These are phyloP conservation scores for Thalia dealbata DNA, from an alignment of 176 grass and related monocot species.

Conservation along the genomic window DNA sequence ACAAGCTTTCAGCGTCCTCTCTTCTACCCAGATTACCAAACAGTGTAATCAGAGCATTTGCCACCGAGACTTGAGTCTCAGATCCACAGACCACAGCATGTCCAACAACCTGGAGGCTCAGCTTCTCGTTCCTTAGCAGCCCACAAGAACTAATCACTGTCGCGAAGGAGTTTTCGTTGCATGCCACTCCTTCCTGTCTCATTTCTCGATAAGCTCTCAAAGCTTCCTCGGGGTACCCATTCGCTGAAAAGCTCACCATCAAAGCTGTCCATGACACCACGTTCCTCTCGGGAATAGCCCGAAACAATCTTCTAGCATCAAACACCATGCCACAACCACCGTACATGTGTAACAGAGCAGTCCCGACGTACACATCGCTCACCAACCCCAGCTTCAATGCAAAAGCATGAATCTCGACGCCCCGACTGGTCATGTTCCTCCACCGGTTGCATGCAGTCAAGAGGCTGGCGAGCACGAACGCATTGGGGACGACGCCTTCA, in stretches of 20 bases:
- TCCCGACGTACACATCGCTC: slow-evolving; percentile 55
- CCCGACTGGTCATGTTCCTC: slow-evolving; percentile 9
- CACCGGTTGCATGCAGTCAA: slow-evolving; percentile 32
- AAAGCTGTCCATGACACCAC: slow-evolving; percentile 63
- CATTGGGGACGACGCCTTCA: slow-evolving; percentile 27
- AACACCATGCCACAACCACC: slow-evolving; percentile 31
- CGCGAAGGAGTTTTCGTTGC: slow-evolving; percentile 53
- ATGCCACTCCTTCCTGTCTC: slow-evolving; percentile 44
- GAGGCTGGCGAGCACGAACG: slow-evolving; percentile 63
- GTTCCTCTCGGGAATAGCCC: slow-evolving; percentile 52
- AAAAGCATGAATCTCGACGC: slow-evolving; percentile 40
- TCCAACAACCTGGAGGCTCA: slow-evolving; percentile 54
- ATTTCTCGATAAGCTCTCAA: slow-evolving; percentile 37
- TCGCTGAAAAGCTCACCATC: slow-evolving; percentile 46
- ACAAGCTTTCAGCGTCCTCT: slow-evolving; percentile 37
- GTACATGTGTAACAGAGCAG: slow-evolving; percentile 58
- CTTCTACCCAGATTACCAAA: slow-evolving; percentile 48
- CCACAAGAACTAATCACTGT: slow-evolving; percentile 48
- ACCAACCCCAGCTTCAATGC: slow-evolving; percentile 38
- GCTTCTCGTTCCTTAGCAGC: slow-evolving; percentile 28
- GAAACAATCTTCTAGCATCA: slow-evolving; percentile 34
- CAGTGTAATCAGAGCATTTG: slow-evolving; percentile 63
- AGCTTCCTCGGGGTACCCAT: slow-evolving; percentile 32
- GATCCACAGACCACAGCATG: slow-evolving; percentile 52
- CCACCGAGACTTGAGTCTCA: slow-evolving; percentile 38